phyloP scores from a whole-genome alignment of 306 rosid genomes.

The Cercis canadensis region DNA sequence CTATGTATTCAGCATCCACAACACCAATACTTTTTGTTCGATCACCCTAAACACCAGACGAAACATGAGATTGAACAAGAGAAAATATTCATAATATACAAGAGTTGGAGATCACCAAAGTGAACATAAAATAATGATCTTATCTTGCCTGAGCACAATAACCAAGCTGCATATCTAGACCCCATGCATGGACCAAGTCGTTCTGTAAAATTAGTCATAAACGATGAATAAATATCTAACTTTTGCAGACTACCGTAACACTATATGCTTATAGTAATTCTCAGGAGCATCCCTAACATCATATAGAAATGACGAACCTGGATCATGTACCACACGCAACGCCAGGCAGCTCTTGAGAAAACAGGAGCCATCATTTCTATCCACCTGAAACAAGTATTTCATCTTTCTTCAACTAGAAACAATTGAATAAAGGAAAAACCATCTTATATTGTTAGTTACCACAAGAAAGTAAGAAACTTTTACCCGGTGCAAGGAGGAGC shows the following conservation, averaged over 20 bases:
- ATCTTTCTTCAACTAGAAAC: conserved; percentile 32
- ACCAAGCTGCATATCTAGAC: conserved; percentile 89
- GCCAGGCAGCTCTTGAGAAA: conserved; percentile 90
- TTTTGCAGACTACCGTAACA: no score
- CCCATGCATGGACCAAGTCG: conserved; percentile 97
- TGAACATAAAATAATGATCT: conserved; percentile 16
- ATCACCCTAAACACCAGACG: conserved; percentile 68
- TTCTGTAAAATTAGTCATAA: conserved; percentile 56
- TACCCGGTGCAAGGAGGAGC: conserved; percentile 99
- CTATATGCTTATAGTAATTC: no score
- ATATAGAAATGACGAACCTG: conserved; percentile 59
- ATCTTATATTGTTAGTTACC: conserved; percentile 14
- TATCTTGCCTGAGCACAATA: conserved; percentile 92
- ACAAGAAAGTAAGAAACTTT: not conserved
- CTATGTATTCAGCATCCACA: conserved; percentile 86
- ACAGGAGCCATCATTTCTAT: conserved; percentile 99
- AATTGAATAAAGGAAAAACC: conserved; percentile 20
- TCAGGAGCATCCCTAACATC: not conserved
- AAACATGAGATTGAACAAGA: not conserved
- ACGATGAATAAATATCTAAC: conserved; percentile 13
- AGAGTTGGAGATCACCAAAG: conserved; percentile 17
- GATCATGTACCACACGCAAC: conserved; percentile 93
- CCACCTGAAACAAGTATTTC: conserved; percentile 73
- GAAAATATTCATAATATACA: not conserved
- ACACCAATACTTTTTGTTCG: conserved; percentile 83